These are phyloP conservation scores for Codiaeum variegatum DNA, from an alignment of 441 rosid genomes.

Conservation along the genomic window DNA sequence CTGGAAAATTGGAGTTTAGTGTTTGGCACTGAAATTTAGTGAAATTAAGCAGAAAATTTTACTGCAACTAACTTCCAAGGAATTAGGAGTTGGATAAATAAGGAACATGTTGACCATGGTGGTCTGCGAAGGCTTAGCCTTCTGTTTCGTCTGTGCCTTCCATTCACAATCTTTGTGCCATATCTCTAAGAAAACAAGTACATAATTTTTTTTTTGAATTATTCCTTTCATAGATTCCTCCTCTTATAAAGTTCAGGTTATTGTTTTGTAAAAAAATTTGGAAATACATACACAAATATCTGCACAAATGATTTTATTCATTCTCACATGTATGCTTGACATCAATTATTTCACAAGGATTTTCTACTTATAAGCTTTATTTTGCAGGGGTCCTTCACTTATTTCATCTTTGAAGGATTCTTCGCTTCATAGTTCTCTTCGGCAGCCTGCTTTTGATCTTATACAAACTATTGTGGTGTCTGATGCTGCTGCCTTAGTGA, in stretches of 20 bases:
- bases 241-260: too few species aligned
- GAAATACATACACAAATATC: neutral
- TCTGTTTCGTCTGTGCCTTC: too few species aligned
- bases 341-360: neutral
- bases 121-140: neutral
- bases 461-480: conserved; percentile 77
- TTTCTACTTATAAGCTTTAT: conserved; percentile 17
- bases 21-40: neutral
- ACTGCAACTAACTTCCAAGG: neutral
- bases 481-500: conserved; percentile 80
- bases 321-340: neutral
- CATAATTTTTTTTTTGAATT: neutral
- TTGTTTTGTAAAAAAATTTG: neutral
- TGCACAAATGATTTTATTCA: neutral
- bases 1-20: neutral
- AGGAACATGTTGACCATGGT: neutral
- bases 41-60: neutral
- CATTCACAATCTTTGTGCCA: too few species aligned
- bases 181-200: too few species aligned
- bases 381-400: conserved; percentile 92
- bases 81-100: neutral
- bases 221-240: neutral
- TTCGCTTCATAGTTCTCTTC: conserved; percentile 84
- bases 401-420: conserved; percentile 83
- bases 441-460: conserved; percentile 96